These are phyloP conservation scores for Piper betle DNA, from an alignment of 164 flowering plant species.

Conservation along the genomic window DNA sequence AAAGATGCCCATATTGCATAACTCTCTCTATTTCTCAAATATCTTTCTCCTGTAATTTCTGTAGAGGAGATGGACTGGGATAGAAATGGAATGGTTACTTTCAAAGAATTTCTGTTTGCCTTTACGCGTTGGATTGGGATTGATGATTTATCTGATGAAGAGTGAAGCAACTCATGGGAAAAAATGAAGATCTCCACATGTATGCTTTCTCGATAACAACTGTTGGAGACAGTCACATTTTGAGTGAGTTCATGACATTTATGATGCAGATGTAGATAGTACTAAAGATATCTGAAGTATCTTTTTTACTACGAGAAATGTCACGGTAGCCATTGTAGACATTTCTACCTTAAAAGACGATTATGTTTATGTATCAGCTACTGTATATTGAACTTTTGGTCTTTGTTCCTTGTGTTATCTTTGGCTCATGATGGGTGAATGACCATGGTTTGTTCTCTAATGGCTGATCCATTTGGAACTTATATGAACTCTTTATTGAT, in stretches of 20 bases:
- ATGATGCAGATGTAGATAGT: too few species aligned
- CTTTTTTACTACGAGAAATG: too few species aligned
- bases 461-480: too few species aligned
- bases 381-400: too few species aligned
- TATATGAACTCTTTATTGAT: too few species aligned
- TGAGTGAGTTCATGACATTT: neutral
- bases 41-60: constrained; percentile 3
- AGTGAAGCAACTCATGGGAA: constrained; percentile 11
- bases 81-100: constrained; percentile 89
- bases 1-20: neutral
- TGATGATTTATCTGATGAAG: constrained; percentile 58
- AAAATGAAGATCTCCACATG: constrained; percentile 5
- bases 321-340: too few species aligned
- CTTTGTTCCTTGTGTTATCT: too few species aligned
- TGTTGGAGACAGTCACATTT: constrained; percentile 3
- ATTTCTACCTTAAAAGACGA: too few species aligned
- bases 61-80: constrained; percentile 99
- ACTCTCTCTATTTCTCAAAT: neutral
- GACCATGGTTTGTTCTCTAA: too few species aligned
- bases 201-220: constrained; percentile 3
- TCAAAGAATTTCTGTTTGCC: constrained; percentile 94
- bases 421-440: too few species aligned
- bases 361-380: too few species aligned
- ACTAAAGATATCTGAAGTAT: too few species aligned
- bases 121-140: constrained; percentile 93